These are phyloP conservation scores for Aspergillus melleus DNA, from an alignment of 2,329 filamentous ascomycete genomes.

Conservation along the genomic window DNA sequence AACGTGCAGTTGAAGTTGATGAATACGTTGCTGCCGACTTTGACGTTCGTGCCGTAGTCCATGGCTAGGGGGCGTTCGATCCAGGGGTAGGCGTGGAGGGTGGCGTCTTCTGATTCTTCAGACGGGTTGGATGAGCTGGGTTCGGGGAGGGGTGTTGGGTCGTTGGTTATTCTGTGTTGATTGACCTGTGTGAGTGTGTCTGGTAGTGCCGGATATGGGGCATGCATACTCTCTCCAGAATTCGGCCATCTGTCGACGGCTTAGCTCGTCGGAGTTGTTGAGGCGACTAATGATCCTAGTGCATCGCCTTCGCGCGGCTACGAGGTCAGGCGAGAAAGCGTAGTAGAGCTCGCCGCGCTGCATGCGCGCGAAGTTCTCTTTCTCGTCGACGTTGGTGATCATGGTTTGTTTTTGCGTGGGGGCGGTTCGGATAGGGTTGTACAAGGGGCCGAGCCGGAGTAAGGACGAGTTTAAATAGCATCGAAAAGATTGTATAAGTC, in stretches of 20 bases:
- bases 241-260: not conserved
- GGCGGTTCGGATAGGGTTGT: too few species aligned
- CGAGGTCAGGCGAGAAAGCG: conserved; percentile 65
- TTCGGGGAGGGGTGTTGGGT: not conserved
- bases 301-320: conserved; percentile 52
- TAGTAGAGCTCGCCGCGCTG: conserved; percentile 66
- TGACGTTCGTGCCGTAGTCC: conserved; percentile 75
- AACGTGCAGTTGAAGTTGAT: conserved; percentile 73
- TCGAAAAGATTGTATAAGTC: too few species aligned
- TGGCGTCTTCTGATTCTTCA: not conserved
- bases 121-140: not conserved
- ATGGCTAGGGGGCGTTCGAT: conserved; percentile 63
- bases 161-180: not conserved
- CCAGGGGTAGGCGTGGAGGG: conserved; percentile 18
- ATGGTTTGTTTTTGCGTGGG: not conserved
- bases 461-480: not conserved
- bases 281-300: not conserved
- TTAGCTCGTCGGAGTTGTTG: not conserved
- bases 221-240: not conserved
- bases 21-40: conserved; percentile 68
- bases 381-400: conserved; percentile 15
- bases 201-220: too few species aligned
- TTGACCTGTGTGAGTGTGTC: too few species aligned
- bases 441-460: too few species aligned
- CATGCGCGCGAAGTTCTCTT: conserved; percentile 46